phyloP scores from a whole-genome alignment of 495 filamentous ascomycete genomes.

The Tuber melanosporum region DNA sequence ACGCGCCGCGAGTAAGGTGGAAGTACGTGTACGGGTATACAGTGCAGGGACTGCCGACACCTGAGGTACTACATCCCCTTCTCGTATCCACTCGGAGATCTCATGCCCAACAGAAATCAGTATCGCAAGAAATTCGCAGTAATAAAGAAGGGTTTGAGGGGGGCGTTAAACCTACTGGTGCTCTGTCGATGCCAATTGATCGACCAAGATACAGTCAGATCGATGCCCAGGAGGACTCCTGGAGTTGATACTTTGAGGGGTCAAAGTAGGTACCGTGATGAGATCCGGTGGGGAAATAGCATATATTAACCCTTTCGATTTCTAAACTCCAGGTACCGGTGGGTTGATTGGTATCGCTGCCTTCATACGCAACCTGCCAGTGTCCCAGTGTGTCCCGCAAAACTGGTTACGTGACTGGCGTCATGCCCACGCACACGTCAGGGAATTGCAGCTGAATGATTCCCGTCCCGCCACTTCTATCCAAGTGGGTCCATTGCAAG shows the following conservation, averaged over 20 bases:
- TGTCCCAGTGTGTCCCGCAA: not conserved
- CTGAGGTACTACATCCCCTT: not conserved
- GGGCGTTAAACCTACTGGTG: not conserved
- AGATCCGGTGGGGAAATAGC: not conserved
- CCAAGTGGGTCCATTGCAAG: not conserved
- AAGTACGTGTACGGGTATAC: constrained; percentile 1
- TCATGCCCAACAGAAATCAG: not conserved
- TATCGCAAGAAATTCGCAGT: not conserved
- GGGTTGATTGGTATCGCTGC: not conserved
- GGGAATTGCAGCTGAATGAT: not conserved
- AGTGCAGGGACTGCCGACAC: not conserved
- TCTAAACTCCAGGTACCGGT: not conserved
- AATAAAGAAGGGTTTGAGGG: not conserved
- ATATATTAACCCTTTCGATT: not conserved
- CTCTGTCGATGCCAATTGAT: not conserved
- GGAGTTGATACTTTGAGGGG: not conserved
- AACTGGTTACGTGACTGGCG: not conserved
- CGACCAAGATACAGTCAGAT: not conserved
- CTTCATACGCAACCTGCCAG: not conserved
- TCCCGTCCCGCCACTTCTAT: not conserved
- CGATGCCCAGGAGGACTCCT: not conserved
- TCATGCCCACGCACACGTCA: not conserved
- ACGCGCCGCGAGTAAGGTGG: not conserved
- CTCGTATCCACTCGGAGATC: not conserved
- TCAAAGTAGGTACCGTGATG: not conserved